These are phyloP conservation scores for Diaporthe citri DNA, from an alignment of 2,329 filamentous ascomycete species.

Conservation along the genomic window DNA sequence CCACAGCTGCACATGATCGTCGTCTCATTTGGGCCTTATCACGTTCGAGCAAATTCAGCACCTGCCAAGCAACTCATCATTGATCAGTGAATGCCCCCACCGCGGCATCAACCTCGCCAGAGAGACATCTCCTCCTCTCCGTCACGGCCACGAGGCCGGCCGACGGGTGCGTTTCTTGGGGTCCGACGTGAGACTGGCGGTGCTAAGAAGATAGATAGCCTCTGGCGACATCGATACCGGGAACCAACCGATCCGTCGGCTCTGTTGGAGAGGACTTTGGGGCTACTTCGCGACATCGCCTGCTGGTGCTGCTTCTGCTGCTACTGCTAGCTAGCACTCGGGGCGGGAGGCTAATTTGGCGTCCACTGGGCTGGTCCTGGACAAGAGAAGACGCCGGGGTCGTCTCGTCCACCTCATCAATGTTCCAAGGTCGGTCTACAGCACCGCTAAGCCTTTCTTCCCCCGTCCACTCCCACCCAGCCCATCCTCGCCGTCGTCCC, in stretches of 20 bases:
- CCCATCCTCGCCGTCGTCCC: slow-evolving; percentile 23
- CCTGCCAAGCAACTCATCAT: slow-evolving; percentile 22
- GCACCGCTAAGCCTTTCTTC: slow-evolving; percentile 23
- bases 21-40: slow-evolving; percentile 29
- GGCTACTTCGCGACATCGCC: slow-evolving; percentile 20
- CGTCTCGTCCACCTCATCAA: slow-evolving; percentile 29
- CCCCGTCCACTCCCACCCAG: slow-evolving; percentile 19
- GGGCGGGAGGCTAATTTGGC: slow-evolving; percentile 35
- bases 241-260: slow-evolving; percentile 14
- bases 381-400: background rate
- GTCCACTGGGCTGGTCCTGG: slow-evolving; percentile 25
- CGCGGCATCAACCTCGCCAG: background rate
- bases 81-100: slow-evolving; percentile 1
- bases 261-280: slow-evolving; percentile 17
- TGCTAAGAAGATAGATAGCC: background rate
- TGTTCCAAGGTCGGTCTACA: slow-evolving; percentile 19
- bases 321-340: background rate
- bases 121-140: background rate
- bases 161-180: slow-evolving; percentile 3
- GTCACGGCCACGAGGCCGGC: background rate
- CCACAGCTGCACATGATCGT: slow-evolving; percentile 27
- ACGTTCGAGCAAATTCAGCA: slow-evolving; percentile 29
- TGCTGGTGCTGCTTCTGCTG: background rate
- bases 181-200: background rate
- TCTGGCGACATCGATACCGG: slow-evolving; percentile 13